Evolutionary conservation across 163 green algal genomes (phyloP).

Genomic region (Chlamydomonas reinhardtii): DNA sequence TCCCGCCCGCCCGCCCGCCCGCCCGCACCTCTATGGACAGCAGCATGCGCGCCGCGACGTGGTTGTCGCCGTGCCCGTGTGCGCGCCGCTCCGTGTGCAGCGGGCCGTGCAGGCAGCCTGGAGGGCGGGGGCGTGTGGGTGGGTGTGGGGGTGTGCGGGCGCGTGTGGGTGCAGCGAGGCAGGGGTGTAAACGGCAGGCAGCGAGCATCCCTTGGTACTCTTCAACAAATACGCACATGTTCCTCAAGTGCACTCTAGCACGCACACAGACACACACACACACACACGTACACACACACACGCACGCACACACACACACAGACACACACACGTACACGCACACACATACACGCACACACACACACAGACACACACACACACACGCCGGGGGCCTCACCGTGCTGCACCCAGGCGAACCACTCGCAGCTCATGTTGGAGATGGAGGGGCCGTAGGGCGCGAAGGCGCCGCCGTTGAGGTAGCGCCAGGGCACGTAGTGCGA

Average conservation of each 20-base stretch:
- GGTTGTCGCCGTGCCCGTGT: slow-evolving; percentile 1
- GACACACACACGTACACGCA: no score
- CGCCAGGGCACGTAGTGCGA: slow-evolving; percentile 29
- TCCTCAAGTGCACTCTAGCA: no score
- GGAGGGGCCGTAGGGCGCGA: slow-evolving; percentile 32
- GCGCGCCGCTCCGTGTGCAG: background rate
- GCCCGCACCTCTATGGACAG: slow-evolving; percentile 21
- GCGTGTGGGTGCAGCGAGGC: background rate
- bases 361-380: background rate
- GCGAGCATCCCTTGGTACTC: no score
- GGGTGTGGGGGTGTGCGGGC: background rate
- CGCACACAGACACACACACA: no score
- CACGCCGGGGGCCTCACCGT: background rate
- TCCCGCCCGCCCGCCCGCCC: background rate
- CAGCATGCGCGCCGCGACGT: slow-evolving; percentile 28
- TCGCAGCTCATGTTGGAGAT: slow-evolving; percentile 29
- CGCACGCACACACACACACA: no score
- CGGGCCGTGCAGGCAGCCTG: slow-evolving; percentile 44
- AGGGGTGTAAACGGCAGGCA: no score
- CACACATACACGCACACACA: no score
- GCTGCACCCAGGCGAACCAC: slow-evolving; percentile 29
- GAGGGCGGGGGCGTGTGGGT: background rate
- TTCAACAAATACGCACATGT: no score
- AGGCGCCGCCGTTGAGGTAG: slow-evolving; percentile 20
- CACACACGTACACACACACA: no score